phyloP scores from a whole-genome alignment of 805 yeast genomes.

The Grigorovia yakushimaensis region DNA sequence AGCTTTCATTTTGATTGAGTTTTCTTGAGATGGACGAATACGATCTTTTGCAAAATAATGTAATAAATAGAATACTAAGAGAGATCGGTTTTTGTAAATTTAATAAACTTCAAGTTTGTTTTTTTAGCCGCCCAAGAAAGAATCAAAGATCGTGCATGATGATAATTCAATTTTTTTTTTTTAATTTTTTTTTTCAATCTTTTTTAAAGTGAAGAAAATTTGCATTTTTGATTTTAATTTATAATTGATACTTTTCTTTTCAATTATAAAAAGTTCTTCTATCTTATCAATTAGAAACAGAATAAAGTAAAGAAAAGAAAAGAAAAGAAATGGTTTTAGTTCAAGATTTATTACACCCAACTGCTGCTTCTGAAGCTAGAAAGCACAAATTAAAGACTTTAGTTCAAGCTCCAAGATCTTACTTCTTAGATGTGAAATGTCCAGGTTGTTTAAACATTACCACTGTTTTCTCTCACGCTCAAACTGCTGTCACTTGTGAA shows the following conservation, averaged over 20 bases:
- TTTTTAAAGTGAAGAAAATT: background rate
- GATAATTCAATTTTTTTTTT: background rate
- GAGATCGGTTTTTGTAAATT: too few relatives aligned
- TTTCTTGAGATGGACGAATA: too few relatives aligned
- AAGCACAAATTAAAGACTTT: conserved; percentile 96
- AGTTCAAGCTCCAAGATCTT: conserved; percentile 97
- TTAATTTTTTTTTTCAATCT: background rate
- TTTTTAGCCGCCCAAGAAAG: background rate
- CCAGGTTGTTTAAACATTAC: conserved; percentile 99
- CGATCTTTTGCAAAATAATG: too few relatives aligned
- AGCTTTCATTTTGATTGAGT: too few relatives aligned
- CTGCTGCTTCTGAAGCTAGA: conserved; percentile 91
- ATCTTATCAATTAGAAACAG: too few relatives aligned
- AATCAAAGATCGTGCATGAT: background rate
- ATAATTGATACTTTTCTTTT: too few relatives aligned
- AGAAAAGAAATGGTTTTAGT: conserved; percentile 67
- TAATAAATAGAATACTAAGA: too few relatives aligned
- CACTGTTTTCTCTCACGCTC: conserved; percentile 99
- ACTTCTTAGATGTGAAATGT: conserved; percentile 99
- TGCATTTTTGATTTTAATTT: too few relatives aligned
- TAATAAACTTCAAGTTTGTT: background rate
- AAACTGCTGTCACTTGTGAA: conserved; percentile 99
- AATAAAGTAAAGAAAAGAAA: background rate
- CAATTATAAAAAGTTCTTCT: too few relatives aligned
- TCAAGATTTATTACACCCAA: conserved; percentile 98